Percentiles rank a stretch among this genome's conserved stretches.
phyloP scores from a whole-genome alignment of 768 basidiomycete genomes.

The Polyporus arcularius region DNA sequence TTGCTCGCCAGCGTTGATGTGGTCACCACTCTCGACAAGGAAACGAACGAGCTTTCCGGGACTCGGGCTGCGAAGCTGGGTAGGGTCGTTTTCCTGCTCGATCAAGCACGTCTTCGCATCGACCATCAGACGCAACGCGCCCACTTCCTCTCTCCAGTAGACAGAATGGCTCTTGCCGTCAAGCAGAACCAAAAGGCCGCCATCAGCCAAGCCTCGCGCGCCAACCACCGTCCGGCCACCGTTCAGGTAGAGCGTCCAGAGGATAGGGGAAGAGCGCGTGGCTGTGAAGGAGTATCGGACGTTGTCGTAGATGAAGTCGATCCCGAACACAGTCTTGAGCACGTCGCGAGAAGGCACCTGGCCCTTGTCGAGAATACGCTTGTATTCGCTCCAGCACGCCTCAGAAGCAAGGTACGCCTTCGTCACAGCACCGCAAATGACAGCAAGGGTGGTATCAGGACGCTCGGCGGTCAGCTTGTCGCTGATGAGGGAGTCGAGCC shows the following conservation, averaged over 20 bases:
- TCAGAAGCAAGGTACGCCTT: conserved; percentile 92
- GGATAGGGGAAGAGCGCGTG: conserved; percentile 82
- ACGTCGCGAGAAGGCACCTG: conserved; percentile 95
- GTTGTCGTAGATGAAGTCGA: conserved; percentile 98
- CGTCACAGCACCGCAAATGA: conserved; percentile 94
- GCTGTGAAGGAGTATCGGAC: conserved; percentile 94
- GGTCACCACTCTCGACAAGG: conserved; percentile 96
- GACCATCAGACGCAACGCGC: conserved; percentile 87
- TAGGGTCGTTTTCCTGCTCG: conserved; percentile 99
- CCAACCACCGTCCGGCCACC: conserved; percentile 93
- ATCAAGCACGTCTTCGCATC: conserved; percentile 98
- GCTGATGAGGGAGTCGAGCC: conserved; percentile 97
- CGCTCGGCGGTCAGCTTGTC: conserved; percentile 97
- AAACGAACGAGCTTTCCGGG: conserved; percentile 96
- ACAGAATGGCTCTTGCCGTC: conserved; percentile 96
- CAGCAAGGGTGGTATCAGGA: conserved; percentile 89
- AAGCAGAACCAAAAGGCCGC: conserved; percentile 87
- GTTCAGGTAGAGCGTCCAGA: conserved; percentile 96
- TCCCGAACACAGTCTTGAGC: conserved; percentile 93
- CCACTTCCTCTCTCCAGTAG: conserved; percentile 99
- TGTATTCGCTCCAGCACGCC: conserved; percentile 90
- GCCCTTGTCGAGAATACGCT: conserved; percentile 94
- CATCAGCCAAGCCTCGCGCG: conserved; percentile 90
- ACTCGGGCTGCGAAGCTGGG: conserved; percentile 92
- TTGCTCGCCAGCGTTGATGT: conserved; percentile 93